Evolutionary conservation across 2,329 filamentous ascomycete genomes (phyloP).

Genomic region (Colletotrichum costaricense): DNA sequence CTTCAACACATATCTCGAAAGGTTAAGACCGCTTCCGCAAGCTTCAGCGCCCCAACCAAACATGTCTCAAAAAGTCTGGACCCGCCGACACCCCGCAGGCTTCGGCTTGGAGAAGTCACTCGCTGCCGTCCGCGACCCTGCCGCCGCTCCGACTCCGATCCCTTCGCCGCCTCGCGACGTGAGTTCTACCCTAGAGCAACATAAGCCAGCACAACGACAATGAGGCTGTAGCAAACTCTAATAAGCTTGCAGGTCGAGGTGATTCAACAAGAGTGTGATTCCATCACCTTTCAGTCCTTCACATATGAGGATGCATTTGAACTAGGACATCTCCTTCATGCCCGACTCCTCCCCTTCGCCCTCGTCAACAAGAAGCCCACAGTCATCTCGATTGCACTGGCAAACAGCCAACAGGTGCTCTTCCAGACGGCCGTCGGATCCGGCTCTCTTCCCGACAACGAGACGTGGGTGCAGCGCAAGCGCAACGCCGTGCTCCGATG

Average conservation of each 20-base stretch:
- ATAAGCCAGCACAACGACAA: not conserved
- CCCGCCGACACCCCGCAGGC: conserved; percentile 42
- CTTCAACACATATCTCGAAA: not conserved
- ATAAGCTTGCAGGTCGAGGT: conserved; percentile 38
- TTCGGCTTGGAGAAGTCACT: conserved; percentile 41
- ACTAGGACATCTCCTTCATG: conserved; percentile 73
- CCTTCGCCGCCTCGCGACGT: conserved; percentile 37
- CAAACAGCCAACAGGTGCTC: conserved; percentile 67
- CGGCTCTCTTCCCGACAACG: conserved; percentile 78
- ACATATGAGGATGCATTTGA: conserved; percentile 73
- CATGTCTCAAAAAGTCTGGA: conserved; percentile 46
- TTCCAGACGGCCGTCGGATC: conserved; percentile 77
- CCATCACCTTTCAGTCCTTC: conserved; percentile 63
- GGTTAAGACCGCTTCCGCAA: not conserved
- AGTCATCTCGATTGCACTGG: conserved; percentile 73
- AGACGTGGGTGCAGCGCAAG: conserved; percentile 78
- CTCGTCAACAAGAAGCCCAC: conserved; percentile 54
- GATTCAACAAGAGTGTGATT: conserved; percentile 51
- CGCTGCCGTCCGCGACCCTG: conserved; percentile 38
- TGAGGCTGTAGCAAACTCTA: not conserved
- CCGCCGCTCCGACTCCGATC: conserved; percentile 24
- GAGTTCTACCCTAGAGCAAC: conserved; percentile 1
- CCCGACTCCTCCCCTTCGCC: conserved; percentile 66
- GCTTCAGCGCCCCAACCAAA: conserved; percentile 52
- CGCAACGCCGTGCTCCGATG: conserved; percentile 77